Base-by-base conservation (phyloP, 164 flowering plant species). In the Liriodendron chinense region DNA sequence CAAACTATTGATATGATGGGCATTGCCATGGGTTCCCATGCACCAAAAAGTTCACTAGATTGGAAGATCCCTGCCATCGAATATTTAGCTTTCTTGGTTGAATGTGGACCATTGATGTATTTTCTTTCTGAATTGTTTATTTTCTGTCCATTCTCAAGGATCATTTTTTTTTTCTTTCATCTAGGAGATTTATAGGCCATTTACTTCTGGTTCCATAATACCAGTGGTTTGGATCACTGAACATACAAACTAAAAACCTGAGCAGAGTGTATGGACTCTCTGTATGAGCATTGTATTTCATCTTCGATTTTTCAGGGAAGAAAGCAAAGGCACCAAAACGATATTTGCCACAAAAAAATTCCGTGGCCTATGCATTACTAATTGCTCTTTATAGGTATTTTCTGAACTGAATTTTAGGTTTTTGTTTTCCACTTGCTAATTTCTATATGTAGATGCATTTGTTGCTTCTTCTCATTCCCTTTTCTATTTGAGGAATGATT, bases 271-370 rank as follows among this genome's bases (percentile, higher is more conserved):
- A 53, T 53, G 18, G 12, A 12, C 59, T 12, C 18, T 53, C 20
- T 53, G 59, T 53, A 53, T 53, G 59, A 53, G 59, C 59, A 53
- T 53, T 53, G 18, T 53, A 53, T 53, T 53, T 53, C 18, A 53
- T 53, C 59, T 53, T 53, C 59, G 2, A 47, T 21, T 12, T 72
- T 78, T 81, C 18, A 94, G 99, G 89, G 65, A 89, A 84, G 81
- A 91, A 84, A 78, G 65, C 75, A 7, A 87, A 86, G 71, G 87
- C 82, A 56, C 47, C 80, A 53, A 89, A 76, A 77, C 87, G 86
- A 2, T 96, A 96, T 78, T 47, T 94, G 24, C 99, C 99, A 1
- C 90, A 93, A 77, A 96, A 85, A 84, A 94, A 90, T 77, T 94
- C 98, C 61, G 97, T 83, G 43, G 89, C 99, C 66, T 91, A 91